Evolutionary conservation across 306 rosid species (phyloP), one percentile per base, ranked within the genome.

Genomic region (Oemleria cerasiformis): DNA sequence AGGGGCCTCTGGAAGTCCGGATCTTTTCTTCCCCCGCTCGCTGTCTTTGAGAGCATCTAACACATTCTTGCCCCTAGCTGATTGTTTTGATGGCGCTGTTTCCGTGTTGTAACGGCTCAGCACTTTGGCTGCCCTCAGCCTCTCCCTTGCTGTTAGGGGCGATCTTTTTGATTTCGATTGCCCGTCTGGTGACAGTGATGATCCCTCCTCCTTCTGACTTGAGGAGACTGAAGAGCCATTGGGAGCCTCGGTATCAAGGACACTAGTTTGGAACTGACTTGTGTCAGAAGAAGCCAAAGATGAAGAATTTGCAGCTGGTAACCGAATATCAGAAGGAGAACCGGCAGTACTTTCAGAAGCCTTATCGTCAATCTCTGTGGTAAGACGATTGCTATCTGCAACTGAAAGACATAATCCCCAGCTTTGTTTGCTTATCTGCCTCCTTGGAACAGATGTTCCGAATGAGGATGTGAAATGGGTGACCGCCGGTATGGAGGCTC

Each of bases 1-100:
- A 5, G 98, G 98, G 9, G 98, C 98, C 75, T 93, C 96, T 2
- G 98, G 98, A 58, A 93, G 96, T 38, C 98, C 82, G 20, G 96
- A 83, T 64, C 80, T 81, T 83, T 80, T 86, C 85, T 90, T 93
- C 68, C 97, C 96, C n/a, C 84, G 83, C 5, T 93, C 98, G 16
- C 94, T 80, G 38, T 84, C 94, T 83, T 81, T 89, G 38, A 85
- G 62, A 34, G 98, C 97, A 58, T 84, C 97, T 81, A 93, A 71
- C 60, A 93, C 94, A 58, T 85, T 91, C 38, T 80, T 88, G 44
- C 91, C 86, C 92, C 86, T 86, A 50, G 80, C 94, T 62, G 90
- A 72, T 71, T 88, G 54, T 21, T 25, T 87, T 23, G 92, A 19
- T 25, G 87, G 64, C 75, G 83, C 88, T 17, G 91, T 43, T 70